Percentiles rank a stretch among this genome's conserved stretches.
These are phyloP conservation scores for Sungouiella thailandica DNA, from an alignment of 805 yeast species.

Conservation along the genomic window DNA sequence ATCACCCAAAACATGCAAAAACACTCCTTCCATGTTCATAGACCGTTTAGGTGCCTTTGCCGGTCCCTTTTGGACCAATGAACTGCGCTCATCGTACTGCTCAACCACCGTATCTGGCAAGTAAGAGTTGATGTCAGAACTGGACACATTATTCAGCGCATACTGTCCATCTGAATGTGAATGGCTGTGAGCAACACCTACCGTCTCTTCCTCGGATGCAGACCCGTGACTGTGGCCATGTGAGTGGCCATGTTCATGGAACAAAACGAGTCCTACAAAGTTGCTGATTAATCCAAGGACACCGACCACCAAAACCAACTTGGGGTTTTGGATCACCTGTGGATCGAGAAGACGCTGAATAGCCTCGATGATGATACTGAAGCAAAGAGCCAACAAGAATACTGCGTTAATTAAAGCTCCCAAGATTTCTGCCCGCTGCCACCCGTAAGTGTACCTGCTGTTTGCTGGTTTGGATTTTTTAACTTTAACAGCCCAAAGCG, in stretches of 20 bases:
- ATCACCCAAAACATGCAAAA: slow-evolving; percentile 91
- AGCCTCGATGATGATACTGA: slow-evolving; percentile 89
- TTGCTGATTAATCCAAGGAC: slow-evolving; percentile 78
- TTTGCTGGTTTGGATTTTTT: slow-evolving; percentile 79
- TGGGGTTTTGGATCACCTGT: slow-evolving; percentile 74
- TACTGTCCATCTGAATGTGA: slow-evolving; percentile 49
- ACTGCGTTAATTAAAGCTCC: slow-evolving; percentile 96
- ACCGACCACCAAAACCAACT: slow-evolving; percentile 78
- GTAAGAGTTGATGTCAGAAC: slow-evolving; percentile 28
- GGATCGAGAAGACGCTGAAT: slow-evolving; percentile 83
- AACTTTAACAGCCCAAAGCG: slow-evolving; percentile 93
- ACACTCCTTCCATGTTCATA: slow-evolving; percentile 97
- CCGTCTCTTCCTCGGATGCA: slow-evolving; percentile 1
- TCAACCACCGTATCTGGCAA: slow-evolving; percentile 46
- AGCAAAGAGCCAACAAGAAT: slow-evolving; percentile 84
- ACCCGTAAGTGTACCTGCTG: slow-evolving; percentile 89
- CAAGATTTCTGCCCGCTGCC: slow-evolving; percentile 95
- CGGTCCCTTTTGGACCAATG: slow-evolving; percentile 20
- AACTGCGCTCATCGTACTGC: slow-evolving; percentile 33
- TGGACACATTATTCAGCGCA: slow-evolving; percentile 43
- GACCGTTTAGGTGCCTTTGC: slow-evolving; percentile 40
- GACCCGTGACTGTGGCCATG: slow-evolving; percentile 35
- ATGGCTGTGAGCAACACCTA: slow-evolving; percentile 11
- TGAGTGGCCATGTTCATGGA: slow-evolving; percentile 66
- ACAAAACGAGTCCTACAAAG: slow-evolving; percentile 74